Conservation (phyloP, 2,329 filamentous ascomycete species). For the Neonectria coccinea region DNA sequence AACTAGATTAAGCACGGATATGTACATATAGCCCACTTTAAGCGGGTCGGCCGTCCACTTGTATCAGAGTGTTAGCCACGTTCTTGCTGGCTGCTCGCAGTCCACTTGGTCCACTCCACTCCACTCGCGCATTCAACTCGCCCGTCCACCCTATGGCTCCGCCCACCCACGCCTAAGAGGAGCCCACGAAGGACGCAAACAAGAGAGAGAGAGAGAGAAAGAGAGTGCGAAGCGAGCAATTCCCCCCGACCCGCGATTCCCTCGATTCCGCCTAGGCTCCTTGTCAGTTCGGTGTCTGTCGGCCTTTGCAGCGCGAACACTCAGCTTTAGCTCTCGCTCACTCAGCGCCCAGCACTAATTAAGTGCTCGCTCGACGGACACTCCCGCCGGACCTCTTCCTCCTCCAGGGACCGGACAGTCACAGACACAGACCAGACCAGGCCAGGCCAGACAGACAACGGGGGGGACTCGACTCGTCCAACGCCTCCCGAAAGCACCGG, state of each 20-base stretch:
- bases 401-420: not conserved
- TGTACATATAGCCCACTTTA: slow-evolving; percentile 16
- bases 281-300: not conserved
- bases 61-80: slow-evolving; percentile 23
- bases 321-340: not conserved
- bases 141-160: slow-evolving; percentile 31
- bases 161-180: slow-evolving; percentile 21
- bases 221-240: slow-evolving; percentile 1
- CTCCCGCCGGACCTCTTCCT: not conserved
- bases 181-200: slow-evolving; percentile 28
- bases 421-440: not conserved
- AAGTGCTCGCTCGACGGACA: slow-evolving; percentile 9
- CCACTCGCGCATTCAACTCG: slow-evolving; percentile 18
- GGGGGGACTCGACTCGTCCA: slow-evolving; percentile 3
- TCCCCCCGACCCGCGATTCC: slow-evolving; percentile 20
- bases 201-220: slow-evolving; percentile 10
- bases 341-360: not conserved
- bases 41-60: slow-evolving; percentile 24
- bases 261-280: slow-evolving; percentile 4
- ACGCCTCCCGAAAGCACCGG: slow-evolving; percentile 14
- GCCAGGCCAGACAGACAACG: not conserved
- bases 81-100: slow-evolving; percentile 14
- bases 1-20: slow-evolving; percentile 16
- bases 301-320: not conserved
- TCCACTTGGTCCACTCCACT: slow-evolving; percentile 26